Conservation (phyloP, 2,329 filamentous ascomycete genomes). For the Tolypocladium guangdongense region DNA sequence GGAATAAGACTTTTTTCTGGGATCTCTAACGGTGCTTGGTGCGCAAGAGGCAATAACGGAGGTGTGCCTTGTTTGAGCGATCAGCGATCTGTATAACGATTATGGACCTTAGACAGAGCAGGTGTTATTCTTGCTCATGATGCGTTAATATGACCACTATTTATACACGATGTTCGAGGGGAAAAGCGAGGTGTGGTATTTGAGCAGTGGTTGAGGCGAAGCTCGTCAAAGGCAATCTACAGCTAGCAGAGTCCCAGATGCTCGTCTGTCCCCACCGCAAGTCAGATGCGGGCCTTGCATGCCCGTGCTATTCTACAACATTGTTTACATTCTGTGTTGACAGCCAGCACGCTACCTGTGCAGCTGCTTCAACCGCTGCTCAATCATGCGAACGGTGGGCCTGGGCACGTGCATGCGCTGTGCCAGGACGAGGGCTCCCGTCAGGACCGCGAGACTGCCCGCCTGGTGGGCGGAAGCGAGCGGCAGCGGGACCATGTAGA, state of each 20-base stretch:
- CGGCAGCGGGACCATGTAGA: constrained; percentile 85
- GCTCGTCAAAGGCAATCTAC: background rate
- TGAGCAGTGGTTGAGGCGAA: background rate
- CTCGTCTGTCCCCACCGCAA: background rate
- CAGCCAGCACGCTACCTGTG: background rate
- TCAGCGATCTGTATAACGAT: constrained; percentile 16
- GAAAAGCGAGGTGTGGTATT: background rate
- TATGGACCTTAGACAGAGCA: constrained; percentile 11
- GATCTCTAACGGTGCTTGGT: too few relatives aligned
- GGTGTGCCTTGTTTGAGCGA: constrained; percentile 2
- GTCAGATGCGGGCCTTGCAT: background rate
- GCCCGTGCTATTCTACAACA: background rate
- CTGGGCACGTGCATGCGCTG: constrained; percentile 67
- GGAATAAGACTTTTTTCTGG: constrained; percentile 22
- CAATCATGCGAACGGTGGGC: constrained; percentile 48
- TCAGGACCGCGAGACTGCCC: constrained; percentile 74
- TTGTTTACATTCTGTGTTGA: constrained; percentile 1
- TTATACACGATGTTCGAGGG: background rate
- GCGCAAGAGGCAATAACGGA: background rate
- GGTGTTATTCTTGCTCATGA: constrained; percentile 12
- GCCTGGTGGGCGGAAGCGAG: constrained; percentile 90
- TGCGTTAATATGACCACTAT: constrained; percentile 19
- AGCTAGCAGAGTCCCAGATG: background rate
- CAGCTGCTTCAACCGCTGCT: constrained; percentile 33
- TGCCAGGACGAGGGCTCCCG: constrained; percentile 68